Evolutionary conservation across 441 rosid species (phyloP).

Genomic region (Manihot esculenta): DNA sequence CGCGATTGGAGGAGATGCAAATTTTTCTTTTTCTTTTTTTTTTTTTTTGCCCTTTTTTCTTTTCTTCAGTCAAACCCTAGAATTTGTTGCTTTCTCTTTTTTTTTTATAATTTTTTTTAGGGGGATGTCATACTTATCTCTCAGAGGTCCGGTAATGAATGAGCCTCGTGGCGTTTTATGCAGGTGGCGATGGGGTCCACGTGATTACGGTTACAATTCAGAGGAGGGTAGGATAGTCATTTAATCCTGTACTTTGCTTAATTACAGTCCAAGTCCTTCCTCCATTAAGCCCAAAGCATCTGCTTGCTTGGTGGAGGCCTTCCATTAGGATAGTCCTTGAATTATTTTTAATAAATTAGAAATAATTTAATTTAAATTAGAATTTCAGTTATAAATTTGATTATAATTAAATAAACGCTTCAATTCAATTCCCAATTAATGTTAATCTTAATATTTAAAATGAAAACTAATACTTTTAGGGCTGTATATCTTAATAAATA

Average conservation of each 20-base stretch:
- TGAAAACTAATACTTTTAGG: too few relatives aligned
- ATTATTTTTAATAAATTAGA: too few relatives aligned
- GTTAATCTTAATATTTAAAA: too few relatives aligned
- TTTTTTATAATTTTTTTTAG: background rate
- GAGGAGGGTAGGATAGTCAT: background rate
- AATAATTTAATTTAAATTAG: too few relatives aligned
- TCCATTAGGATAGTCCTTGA: too few relatives aligned
- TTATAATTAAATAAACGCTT: too few relatives aligned
- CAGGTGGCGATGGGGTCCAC: conserved; percentile 18
- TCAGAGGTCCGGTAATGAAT: background rate
- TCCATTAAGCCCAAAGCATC: too few relatives aligned
- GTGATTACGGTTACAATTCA: background rate
- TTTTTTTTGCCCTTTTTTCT: too few relatives aligned
- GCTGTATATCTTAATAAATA: too few relatives aligned
- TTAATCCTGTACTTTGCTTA: background rate
- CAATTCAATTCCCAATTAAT: too few relatives aligned
- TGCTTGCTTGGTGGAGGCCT: too few relatives aligned
- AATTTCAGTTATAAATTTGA: too few relatives aligned
- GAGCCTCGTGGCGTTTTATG: conserved; percentile 2
- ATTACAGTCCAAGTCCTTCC: background rate
- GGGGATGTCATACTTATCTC: conserved; percentile 11
- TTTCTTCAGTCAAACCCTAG: conserved; percentile 58
- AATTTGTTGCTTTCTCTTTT: conserved; percentile 19
- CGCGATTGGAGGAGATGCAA: conserved; percentile 33
- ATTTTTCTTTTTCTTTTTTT: background rate